Percentiles rank a stretch among this genome's conserved stretches.
Conservation (phyloP, 192 early-diverging fungal species). For the Podila verticillata region DNA sequence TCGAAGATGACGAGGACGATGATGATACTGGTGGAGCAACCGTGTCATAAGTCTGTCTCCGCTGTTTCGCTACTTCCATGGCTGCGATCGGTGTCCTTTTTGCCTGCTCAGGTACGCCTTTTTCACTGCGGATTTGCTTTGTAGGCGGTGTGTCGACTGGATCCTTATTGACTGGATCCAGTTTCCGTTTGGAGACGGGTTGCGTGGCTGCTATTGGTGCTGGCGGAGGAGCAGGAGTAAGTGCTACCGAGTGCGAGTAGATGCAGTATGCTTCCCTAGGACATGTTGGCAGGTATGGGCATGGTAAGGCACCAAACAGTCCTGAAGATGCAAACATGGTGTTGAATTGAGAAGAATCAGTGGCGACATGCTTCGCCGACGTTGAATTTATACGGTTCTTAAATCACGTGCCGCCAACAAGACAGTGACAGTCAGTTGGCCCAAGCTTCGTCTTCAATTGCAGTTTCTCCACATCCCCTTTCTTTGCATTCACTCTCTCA, state of each 20-base stretch:
- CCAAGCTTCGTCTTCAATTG: too few relatives aligned
- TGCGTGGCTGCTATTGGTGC: not conserved
- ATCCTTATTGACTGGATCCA: not conserved
- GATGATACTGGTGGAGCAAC: conserved; percentile 1
- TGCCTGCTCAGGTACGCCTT: not conserved
- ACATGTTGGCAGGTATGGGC: conserved; percentile 50
- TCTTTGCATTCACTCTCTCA: too few relatives aligned
- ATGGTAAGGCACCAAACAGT: conserved; percentile 44
- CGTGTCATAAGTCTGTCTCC: conserved; percentile 10
- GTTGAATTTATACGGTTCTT: too few relatives aligned
- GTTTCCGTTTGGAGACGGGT: conserved; percentile 2
- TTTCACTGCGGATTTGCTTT: not conserved
- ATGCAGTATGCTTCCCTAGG: conserved; percentile 45
- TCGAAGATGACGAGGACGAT: not conserved
- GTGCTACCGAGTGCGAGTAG: conserved; percentile 38
- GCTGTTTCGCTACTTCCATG: conserved; percentile 17
- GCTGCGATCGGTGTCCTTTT: conserved; percentile 3
- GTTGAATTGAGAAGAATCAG: not conserved
- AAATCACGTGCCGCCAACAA: too few relatives aligned
- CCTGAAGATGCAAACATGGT: conserved; percentile 52
- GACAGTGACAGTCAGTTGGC: too few relatives aligned
- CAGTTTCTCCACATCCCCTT: too few relatives aligned
- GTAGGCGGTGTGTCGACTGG: not conserved
- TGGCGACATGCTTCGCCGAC: not conserved
- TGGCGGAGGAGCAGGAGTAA: not conserved